A percentile compares a stretch with the other conserved stretches of the same genome.
Evolutionary conservation across 306 rosid genomes (phyloP).

Genomic region (Chamaecrista fasciculata): DNA sequence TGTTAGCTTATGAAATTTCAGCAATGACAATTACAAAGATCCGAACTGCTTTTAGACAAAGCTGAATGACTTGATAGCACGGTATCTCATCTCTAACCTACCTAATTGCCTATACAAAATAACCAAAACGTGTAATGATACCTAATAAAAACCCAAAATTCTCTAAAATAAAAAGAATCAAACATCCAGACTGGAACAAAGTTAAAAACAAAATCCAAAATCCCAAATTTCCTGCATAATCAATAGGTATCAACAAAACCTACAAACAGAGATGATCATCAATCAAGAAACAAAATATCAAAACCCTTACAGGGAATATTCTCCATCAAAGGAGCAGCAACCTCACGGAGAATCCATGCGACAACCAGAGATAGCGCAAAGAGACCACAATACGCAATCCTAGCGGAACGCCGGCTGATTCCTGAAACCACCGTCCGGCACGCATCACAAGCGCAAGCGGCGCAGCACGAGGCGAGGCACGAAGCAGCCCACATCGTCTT

Average conservation of each 20-base stretch:
- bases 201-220: background rate
- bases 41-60: background rate
- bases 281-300: background rate
- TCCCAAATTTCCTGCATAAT: background rate
- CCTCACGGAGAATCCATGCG: slow-evolving; percentile 90
- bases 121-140: background rate
- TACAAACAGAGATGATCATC: background rate
- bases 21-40: no score
- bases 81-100: background rate
- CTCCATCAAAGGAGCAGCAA: slow-evolving; percentile 94
- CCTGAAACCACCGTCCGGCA: slow-evolving; percentile 91
- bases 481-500: slow-evolving; percentile 96
- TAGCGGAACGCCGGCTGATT: slow-evolving; percentile 89
- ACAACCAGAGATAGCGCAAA: slow-evolving; percentile 87
- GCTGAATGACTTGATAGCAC: background rate
- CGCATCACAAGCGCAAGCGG: slow-evolving; percentile 94
- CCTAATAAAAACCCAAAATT: background rate
- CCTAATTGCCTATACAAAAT: background rate
- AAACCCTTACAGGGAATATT: slow-evolving; percentile 67
- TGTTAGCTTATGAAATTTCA: no score
- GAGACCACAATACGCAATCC: slow-evolving; percentile 96
- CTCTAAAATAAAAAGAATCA: background rate
- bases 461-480: slow-evolving; percentile 98
- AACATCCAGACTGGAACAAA: background rate
- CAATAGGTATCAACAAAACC: background rate